Conservation (phyloP, 108 stramenopile genomes). For the Pseudonitzschia multiseries region DNA sequence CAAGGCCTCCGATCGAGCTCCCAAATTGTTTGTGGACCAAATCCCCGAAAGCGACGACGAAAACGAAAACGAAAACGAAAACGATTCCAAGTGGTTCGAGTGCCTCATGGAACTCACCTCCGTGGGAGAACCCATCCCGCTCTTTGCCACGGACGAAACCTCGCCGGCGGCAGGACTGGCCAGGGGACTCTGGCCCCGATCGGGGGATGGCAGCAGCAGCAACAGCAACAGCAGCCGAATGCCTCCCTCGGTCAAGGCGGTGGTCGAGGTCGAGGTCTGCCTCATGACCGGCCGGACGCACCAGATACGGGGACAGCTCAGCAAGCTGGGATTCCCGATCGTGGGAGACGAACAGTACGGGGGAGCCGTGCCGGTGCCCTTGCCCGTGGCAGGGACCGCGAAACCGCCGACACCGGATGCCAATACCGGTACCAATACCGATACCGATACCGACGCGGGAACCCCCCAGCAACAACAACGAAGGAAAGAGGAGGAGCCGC, state of each 20-base stretch:
- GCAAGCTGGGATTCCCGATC: conserved; percentile 69
- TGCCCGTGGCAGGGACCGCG: neutral
- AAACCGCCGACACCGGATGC: neutral
- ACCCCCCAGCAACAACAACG: neutral
- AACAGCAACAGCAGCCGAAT: conserved; percentile 5
- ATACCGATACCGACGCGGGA: neutral
- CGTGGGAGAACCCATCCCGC: conserved; percentile 38
- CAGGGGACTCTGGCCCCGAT: conserved; percentile 20
- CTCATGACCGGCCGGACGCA: conserved; percentile 85
- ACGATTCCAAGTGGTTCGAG: conserved; percentile 62
- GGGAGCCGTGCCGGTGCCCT: conserved; percentile 50
- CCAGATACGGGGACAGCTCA: conserved; percentile 88
- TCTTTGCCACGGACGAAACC: conserved; percentile 1
- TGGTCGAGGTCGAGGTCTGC: conserved; percentile 69
- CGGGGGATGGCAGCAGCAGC: neutral
- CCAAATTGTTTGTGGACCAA: conserved; percentile 48
- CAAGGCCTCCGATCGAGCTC: conserved; percentile 70
- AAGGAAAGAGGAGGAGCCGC: conserved; percentile 11
- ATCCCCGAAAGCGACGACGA: conserved; percentile 19
- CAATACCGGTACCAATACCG: neutral
- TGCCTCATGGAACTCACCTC: conserved; percentile 63
- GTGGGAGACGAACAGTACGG: conserved; percentile 84
- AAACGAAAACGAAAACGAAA: conserved; percentile 9
- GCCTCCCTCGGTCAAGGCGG: conserved; percentile 55
- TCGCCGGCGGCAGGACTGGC: neutral